phyloP scores from a whole-genome alignment of 352 stramenopile genomes.

The Globisporangium camurandrum region DNA sequence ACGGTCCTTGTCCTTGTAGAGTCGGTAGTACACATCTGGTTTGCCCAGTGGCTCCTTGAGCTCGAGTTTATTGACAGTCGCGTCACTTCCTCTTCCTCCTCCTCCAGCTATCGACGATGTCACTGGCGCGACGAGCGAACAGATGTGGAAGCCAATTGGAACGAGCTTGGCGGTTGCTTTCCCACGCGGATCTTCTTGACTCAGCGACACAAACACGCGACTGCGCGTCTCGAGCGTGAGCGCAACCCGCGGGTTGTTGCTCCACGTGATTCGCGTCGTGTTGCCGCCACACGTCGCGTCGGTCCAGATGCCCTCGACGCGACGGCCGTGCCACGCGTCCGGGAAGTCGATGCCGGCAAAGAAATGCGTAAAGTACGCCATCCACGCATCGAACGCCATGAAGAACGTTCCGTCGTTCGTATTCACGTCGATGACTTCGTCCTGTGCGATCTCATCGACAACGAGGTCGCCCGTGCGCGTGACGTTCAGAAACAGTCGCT shows the following conservation, averaged over 20 bases:
- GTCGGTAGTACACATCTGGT: slow-evolving; percentile 51
- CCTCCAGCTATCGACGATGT: too few relatives aligned
- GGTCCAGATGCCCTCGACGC: slow-evolving; percentile 71
- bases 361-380: slow-evolving; percentile 86
- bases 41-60: slow-evolving; percentile 60
- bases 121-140: slow-evolving; percentile 28
- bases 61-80: slow-evolving; percentile 35
- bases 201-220: slow-evolving; percentile 67
- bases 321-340: slow-evolving; percentile 76
- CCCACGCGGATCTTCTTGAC: slow-evolving; percentile 72
- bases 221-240: slow-evolving; percentile 53
- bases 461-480: slow-evolving; percentile 42
- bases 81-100: too few relatives aligned
- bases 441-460: slow-evolving; percentile 55
- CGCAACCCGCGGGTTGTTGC: slow-evolving; percentile 83
- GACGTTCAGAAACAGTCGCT: slow-evolving; percentile 51
- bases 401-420: slow-evolving; percentile 89
- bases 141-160: slow-evolving; percentile 77
- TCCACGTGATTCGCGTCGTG: slow-evolving; percentile 77
- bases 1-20: slow-evolving; percentile 60
- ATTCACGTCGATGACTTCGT: slow-evolving; percentile 77
- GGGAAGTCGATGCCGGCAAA: slow-evolving; percentile 89
- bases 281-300: slow-evolving; percentile 75
- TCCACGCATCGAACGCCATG: slow-evolving; percentile 87
- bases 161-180: slow-evolving; percentile 68